A percentile compares a stretch with the other conserved stretches of the same genome.
These are phyloP conservation scores for Lasiodiplodia theobromae DNA, from an alignment of 2,329 filamentous ascomycete species.

Conservation along the genomic window DNA sequence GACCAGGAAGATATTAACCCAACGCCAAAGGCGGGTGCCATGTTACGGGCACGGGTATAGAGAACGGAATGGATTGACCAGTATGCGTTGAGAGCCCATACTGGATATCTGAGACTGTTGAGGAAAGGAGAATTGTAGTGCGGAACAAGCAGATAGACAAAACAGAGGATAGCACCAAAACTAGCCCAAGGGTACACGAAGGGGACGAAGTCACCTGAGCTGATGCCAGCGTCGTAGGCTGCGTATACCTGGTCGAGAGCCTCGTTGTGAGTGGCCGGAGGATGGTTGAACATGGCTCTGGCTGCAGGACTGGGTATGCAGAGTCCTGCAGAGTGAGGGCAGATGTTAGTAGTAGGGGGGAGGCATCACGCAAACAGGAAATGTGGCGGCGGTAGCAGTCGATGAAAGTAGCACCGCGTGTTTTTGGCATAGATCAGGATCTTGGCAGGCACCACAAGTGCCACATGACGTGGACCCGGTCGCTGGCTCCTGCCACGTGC, in stretches of 20 bases:
- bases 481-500: background rate
- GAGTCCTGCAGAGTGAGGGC: background rate
- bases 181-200: constrained; percentile 54
- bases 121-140: constrained; percentile 50
- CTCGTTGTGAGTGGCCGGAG: constrained; percentile 40
- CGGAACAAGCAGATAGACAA: constrained; percentile 62
- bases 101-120: constrained; percentile 51
- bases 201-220: constrained; percentile 49
- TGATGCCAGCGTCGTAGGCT: constrained; percentile 50
- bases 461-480: constrained; percentile 20
- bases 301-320: constrained; percentile 36
- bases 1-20: constrained; percentile 63
- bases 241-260: constrained; percentile 45
- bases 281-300: constrained; percentile 20
- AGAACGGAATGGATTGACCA: constrained; percentile 54
- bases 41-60: constrained; percentile 55
- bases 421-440: constrained; percentile 7
- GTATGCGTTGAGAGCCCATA: constrained; percentile 53
- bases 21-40: constrained; percentile 62
- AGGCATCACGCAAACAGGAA: constrained; percentile 4
- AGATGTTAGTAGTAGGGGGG: background rate
- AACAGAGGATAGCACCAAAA: constrained; percentile 48
- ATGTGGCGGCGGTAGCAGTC: constrained; percentile 1
- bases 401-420: constrained; percentile 3
- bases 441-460: constrained; percentile 23